Evolutionary conservation across 2,329 filamentous ascomycete genomes (phyloP), one percentile per base, ranked within the genome.

Genomic region (Colletotrichum coccodes): DNA sequence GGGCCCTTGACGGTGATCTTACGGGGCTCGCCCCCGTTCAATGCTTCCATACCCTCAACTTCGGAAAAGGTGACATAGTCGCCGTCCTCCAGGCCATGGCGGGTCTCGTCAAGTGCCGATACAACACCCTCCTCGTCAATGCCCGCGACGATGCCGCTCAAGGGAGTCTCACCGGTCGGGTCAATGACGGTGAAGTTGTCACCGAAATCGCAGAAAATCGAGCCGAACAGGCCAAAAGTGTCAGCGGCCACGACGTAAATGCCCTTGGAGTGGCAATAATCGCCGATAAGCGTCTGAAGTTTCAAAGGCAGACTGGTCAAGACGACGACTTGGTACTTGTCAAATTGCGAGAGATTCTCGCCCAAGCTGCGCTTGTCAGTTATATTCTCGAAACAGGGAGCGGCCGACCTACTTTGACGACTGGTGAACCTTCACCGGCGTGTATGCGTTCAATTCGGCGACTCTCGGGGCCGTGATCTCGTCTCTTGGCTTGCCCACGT

Each of bases 131-230:
- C 93, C 71, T 96, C 92, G 75, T 97, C 90, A 74, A 99, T 96
- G 62, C 88, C 92, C 49, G 95, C 95, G 62, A 99, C 88, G 71
- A 99, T 99, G 28, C 96, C 96, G 76, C 85, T 94, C 36, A 94
- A 84, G 6, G 94, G 92, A 71, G 93, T 93, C 83, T 99, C 96
- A 74, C 96, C 96, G 16, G 93, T 98, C 4, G 94, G 84, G 77
- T 99, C 96, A 72, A 94, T 91, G 62, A 96, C 90, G 6, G 93
- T 94, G 80, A 99, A 99, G 76, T 96, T 93, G 76, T 95, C 90
- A 73, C 96, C 96, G 78, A 99, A 99, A 77, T 99, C 96, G 76
- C 95, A 98, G 84, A 99, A 99, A 73, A 99, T 92, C 72, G 92
- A 93, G 58, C 96, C 96, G 77, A 99, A 99, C 36, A 99, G 87